Evolutionary conservation across 2,329 filamentous ascomycete genomes (phyloP).

Genomic region (Orbilia oligospora): DNA sequence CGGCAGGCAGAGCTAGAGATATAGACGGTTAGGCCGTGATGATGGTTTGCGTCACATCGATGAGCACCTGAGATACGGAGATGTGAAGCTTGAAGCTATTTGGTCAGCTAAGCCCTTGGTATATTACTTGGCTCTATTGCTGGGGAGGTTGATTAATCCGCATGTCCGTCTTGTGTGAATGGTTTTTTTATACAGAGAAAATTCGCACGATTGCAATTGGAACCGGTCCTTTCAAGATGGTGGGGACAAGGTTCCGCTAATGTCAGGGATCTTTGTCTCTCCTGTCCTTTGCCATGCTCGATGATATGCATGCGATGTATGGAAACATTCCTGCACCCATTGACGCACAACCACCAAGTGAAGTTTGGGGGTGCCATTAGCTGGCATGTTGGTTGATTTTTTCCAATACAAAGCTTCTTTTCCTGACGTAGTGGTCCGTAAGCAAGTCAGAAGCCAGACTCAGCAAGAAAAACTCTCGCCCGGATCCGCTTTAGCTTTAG

Average conservation of each 20-base stretch:
- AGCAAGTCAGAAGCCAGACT: neutral
- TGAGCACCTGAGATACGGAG: conserved; percentile 24
- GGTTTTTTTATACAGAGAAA: neutral
- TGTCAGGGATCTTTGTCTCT: conserved; percentile 33
- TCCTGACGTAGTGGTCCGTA: conserved; percentile 44
- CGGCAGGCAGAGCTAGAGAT: conserved; percentile 20
- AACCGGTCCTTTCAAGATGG: conserved; percentile 9
- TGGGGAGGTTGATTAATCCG: conserved; percentile 11
- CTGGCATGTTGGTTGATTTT: conserved; percentile 41
- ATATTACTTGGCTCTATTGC: conserved; percentile 22
- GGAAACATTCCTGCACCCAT: conserved; percentile 29
- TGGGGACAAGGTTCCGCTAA: conserved; percentile 45
- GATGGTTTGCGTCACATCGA: conserved; percentile 25
- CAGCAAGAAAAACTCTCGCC: conserved; percentile 36
- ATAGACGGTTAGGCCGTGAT: conserved; percentile 6
- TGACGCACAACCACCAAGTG: conserved; percentile 22
- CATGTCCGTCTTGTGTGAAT: conserved; percentile 18
- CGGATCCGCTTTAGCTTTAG: conserved; percentile 54
- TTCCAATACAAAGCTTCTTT: conserved; percentile 22
- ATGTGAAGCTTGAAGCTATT: conserved; percentile 11
- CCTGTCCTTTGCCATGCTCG: conserved; percentile 29
- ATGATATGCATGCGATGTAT: conserved; percentile 54
- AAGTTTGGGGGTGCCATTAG: conserved; percentile 31
- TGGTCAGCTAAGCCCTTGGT: conserved; percentile 8
- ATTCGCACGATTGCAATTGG: conserved; percentile 14